Percentiles rank a stretch among this genome's conserved stretches.
Conservation (phyloP, 441 rosid genomes). For the Capsella rubella region DNA sequence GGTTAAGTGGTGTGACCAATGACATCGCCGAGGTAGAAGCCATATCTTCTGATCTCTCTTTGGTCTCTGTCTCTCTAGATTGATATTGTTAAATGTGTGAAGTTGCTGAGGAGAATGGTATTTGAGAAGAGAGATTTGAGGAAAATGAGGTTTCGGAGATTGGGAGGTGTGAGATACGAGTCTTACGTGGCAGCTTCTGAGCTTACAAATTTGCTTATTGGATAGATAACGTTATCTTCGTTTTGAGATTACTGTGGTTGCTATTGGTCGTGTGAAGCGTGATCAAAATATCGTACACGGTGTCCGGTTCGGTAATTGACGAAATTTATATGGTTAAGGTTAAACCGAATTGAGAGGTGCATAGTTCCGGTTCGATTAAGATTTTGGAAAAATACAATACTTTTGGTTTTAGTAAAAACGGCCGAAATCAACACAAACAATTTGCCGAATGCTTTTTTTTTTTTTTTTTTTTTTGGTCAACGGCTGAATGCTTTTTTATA, state of each 20-base stretch:
- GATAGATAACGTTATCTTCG: conserved; percentile 76
- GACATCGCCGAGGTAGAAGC: conserved; percentile 74
- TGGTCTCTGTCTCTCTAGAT: conserved; percentile 8
- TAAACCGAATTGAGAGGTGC: not conserved
- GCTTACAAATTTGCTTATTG: conserved; percentile 28
- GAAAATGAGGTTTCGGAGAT: conserved; percentile 44
- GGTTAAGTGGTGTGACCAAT: conserved; percentile 63
- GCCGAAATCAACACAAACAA: no score
- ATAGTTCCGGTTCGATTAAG: not conserved
- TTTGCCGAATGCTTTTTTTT: no score
- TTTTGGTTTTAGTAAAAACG: not conserved
- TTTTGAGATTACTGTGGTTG: conserved; percentile 17
- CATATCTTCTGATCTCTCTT: conserved; percentile 44
- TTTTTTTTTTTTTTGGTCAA: no score
- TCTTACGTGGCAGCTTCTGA: conserved; percentile 69
- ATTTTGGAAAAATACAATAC: not conserved
- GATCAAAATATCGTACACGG: not conserved
- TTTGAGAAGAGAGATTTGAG: conserved; percentile 28
- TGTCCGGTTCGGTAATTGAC: not conserved
- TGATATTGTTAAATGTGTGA: conserved; percentile 22
- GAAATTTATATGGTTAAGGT: not conserved
- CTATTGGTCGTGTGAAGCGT: not conserved
- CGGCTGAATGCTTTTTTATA: no score
- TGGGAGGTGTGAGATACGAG: conserved; percentile 46
- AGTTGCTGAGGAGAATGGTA: conserved; percentile 20